These are phyloP conservation scores for Phaeosphaeriaceae sp. DNA, from an alignment of 2,329 filamentous ascomycete species.

Conservation along the genomic window DNA sequence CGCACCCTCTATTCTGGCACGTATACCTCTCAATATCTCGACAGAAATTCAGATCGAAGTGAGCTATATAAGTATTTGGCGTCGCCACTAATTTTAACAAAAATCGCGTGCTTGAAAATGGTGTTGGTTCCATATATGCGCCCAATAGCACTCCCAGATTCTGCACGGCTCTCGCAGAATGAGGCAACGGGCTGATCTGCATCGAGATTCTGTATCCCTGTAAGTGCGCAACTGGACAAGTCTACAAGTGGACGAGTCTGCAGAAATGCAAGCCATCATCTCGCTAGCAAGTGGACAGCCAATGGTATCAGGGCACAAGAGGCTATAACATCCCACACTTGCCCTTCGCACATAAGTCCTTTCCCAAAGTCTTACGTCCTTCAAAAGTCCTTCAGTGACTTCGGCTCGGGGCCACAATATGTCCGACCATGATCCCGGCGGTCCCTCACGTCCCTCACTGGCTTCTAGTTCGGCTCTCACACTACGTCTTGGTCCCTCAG, in stretches of 20 bases:
- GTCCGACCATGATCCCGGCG: not conserved
- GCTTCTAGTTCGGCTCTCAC: not conserved
- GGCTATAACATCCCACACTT: not conserved
- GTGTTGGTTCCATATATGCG: not conserved
- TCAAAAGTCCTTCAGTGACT: not conserved
- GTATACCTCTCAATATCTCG: too few species aligned
- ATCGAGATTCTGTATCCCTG: not conserved
- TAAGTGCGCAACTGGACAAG: constrained; percentile 4
- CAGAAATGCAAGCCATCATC: constrained; percentile 16
- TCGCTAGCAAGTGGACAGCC: not conserved
- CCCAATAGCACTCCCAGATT: not conserved
- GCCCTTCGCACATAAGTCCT: not conserved
- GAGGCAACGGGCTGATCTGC: not conserved
- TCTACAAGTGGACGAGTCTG: constrained; percentile 1
- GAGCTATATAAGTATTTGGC: too few species aligned
- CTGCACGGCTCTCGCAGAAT: not conserved
- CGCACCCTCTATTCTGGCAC: too few species aligned
- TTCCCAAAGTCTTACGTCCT: not conserved
- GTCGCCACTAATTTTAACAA: too few species aligned
- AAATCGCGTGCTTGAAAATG: too few species aligned
- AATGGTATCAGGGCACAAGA: not conserved
- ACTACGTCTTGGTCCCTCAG: not conserved
- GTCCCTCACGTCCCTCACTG: not conserved
- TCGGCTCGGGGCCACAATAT: not conserved
- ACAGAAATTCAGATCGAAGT: too few species aligned